Evolutionary conservation across 2,329 filamentous ascomycete species (phyloP).

Genomic region (Xylariomycetidae sp.): DNA sequence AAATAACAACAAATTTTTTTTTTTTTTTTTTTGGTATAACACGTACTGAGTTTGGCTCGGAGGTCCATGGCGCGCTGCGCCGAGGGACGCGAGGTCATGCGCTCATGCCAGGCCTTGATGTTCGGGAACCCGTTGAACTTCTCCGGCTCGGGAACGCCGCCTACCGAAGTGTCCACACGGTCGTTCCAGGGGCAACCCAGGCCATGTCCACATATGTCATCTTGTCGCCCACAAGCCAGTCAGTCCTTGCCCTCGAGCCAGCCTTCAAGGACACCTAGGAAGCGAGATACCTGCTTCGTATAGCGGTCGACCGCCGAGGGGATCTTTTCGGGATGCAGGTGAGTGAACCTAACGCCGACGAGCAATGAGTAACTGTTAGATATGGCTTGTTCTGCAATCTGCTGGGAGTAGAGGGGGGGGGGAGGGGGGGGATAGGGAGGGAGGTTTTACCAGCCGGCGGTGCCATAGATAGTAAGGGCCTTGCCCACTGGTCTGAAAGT

Average conservation of each 20-base stretch:
- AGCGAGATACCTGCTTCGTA: conserved; percentile 22
- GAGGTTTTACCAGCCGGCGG: conserved; percentile 2
- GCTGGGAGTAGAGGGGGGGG: too few relatives aligned
- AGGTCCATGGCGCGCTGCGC: conserved; percentile 10
- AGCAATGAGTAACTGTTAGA: too few relatives aligned
- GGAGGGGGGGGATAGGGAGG: too few relatives aligned
- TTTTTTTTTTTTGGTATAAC: too few relatives aligned
- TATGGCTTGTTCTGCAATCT: too few relatives aligned
- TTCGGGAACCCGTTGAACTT: conserved; percentile 10
- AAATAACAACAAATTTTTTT: too few relatives aligned
- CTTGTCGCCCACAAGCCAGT: conserved; percentile 27
- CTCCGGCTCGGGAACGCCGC: neutral
- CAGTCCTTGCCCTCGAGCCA: conserved; percentile 2
- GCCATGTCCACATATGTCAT: conserved; percentile 21
- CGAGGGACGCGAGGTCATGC: conserved; percentile 8
- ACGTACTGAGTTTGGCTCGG: too few relatives aligned
- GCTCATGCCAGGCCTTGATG: conserved; percentile 10
- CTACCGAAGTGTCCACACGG: conserved; percentile 1
- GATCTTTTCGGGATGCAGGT: conserved; percentile 20
- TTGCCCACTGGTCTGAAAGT: conserved; percentile 37
- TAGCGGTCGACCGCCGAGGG: conserved; percentile 25
- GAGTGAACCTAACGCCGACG: conserved; percentile 24
- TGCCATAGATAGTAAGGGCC: conserved; percentile 35
- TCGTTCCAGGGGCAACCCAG: conserved; percentile 13
- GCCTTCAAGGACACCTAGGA: conserved; percentile 20